Percentiles rank a stretch among this genome's conserved stretches.
Evolutionary conservation across 2,329 filamentous ascomycete genomes (phyloP).

Genomic region (Huntiella savannae): DNA sequence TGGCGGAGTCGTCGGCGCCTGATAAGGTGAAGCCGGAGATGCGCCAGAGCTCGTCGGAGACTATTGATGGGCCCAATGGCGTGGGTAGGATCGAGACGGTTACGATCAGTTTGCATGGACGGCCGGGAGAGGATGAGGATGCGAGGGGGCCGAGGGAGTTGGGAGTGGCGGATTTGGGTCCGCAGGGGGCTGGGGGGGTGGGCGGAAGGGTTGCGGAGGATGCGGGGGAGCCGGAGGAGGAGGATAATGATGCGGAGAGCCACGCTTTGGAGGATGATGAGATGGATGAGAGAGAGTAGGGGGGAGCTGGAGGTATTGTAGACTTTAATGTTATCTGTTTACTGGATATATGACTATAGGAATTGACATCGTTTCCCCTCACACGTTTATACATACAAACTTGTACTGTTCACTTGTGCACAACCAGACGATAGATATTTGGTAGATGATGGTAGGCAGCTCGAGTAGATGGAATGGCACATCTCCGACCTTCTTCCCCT

Average conservation of each 20-base stretch:
- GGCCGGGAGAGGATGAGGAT: conserved; percentile 47
- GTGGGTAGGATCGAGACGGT: conserved; percentile 66
- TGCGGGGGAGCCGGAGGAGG: conserved; percentile 29
- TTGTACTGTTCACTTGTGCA: no score
- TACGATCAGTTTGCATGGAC: conserved; percentile 54
- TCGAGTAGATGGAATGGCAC: no score
- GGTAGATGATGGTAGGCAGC: no score
- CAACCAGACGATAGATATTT: no score
- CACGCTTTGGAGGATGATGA: conserved; percentile 15
- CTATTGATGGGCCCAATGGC: conserved; percentile 64
- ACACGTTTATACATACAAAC: no score
- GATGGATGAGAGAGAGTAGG: conserved; percentile 16
- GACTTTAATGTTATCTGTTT: no score
- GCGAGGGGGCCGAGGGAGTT: conserved; percentile 71
- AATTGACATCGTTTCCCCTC: no score
- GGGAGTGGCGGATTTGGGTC: conserved; percentile 70
- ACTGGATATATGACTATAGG: no score
- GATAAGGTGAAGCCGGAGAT: conserved; percentile 25
- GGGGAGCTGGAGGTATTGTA: no score
- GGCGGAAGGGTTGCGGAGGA: conserved; percentile 40
- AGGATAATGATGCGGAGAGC: conserved; percentile 15
- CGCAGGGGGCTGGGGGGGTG: conserved; percentile 35
- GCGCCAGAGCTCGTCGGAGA: conserved; percentile 57
- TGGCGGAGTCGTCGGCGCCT: conserved; percentile 20
- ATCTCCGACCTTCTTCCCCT: no score